Conservation (phyloP, 1,284 basidiomycete genomes). For the Earliella scabrosa region DNA sequence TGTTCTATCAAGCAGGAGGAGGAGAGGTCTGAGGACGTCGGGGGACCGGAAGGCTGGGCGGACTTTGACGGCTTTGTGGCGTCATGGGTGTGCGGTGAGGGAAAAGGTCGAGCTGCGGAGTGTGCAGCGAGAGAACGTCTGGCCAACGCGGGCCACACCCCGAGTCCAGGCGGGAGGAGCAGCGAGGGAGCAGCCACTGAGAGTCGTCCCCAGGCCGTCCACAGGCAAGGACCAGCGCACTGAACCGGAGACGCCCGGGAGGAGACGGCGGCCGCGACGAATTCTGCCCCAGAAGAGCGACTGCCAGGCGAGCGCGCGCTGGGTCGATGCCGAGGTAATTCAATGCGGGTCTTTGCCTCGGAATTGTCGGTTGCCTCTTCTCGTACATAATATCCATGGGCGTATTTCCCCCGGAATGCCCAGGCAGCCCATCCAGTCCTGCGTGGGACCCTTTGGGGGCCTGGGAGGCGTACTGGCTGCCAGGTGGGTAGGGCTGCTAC, state of each 20-base stretch:
- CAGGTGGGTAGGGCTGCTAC: too few relatives aligned
- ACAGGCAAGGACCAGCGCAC: too few relatives aligned
- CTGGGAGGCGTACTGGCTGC: too few relatives aligned
- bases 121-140: conserved; percentile 19
- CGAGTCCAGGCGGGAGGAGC: conserved; percentile 10
- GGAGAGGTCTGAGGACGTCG: conserved; percentile 14
- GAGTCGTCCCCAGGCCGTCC: too few relatives aligned
- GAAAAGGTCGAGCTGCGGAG: conserved; percentile 17
- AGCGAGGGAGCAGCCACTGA: too few relatives aligned
- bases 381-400: conserved; percentile 6
- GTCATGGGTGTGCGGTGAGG: conserved; percentile 4
- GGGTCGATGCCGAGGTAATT: conserved; percentile 17
- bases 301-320: too few relatives aligned
- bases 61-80: conserved; percentile 21
- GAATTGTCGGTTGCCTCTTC: conserved; percentile 18
- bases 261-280: conserved; percentile 19
- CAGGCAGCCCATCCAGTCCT: too few relatives aligned
- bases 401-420: not conserved
- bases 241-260: conserved; percentile 19
- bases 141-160: conserved; percentile 13
- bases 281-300: conserved; percentile 21
- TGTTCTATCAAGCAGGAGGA: conserved; percentile 26
- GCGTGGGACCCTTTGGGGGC: too few relatives aligned
- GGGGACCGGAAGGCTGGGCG: conserved; percentile 7
- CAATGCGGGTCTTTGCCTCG: conserved; percentile 12